Conservation (phyloP, 2,329 filamentous ascomycete species). For the Colletotrichum chlorophyti region DNA sequence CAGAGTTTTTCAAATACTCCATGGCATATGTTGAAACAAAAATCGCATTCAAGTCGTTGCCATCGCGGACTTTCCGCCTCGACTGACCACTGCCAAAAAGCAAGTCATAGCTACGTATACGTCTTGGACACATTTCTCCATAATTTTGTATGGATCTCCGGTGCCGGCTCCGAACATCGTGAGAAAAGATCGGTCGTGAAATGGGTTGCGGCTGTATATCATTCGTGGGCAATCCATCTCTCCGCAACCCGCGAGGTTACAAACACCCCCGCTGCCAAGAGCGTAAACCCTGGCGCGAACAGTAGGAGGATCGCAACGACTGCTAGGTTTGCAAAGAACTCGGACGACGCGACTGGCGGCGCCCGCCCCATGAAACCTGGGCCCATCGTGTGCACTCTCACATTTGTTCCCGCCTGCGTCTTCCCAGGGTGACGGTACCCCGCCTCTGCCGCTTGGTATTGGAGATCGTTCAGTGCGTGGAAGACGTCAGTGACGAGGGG, state of each 20-base stretch:
- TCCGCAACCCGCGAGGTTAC: constrained; percentile 22
- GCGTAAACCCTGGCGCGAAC: constrained; percentile 23
- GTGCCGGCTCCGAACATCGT: no score
- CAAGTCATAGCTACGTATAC: no score
- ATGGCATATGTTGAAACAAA: no score
- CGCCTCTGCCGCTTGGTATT: background rate
- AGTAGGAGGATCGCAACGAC: constrained; percentile 19
- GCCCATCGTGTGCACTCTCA: constrained; percentile 17
- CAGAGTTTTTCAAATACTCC: no score
- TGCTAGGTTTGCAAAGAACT: constrained; percentile 17
- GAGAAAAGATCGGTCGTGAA: no score
- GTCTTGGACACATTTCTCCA: no score
- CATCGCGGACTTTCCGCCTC: no score
- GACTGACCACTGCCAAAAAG: no score
- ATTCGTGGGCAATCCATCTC: constrained; percentile 12
- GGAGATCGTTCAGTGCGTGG: background rate
- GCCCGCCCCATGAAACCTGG: constrained; percentile 18
- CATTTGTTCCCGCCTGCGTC: background rate
- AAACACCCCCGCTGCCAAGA: constrained; percentile 20
- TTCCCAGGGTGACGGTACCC: no score
- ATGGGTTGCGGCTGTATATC: no score
- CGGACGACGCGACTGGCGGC: constrained; percentile 13
- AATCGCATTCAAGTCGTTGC: no score
- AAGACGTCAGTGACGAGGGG: constrained; percentile 13
- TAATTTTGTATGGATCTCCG: no score